Evolutionary conservation across 2,329 filamentous ascomycete genomes (phyloP), one percentile per base, ranked within the genome.

Genomic region (Ceratocystis destructans): DNA sequence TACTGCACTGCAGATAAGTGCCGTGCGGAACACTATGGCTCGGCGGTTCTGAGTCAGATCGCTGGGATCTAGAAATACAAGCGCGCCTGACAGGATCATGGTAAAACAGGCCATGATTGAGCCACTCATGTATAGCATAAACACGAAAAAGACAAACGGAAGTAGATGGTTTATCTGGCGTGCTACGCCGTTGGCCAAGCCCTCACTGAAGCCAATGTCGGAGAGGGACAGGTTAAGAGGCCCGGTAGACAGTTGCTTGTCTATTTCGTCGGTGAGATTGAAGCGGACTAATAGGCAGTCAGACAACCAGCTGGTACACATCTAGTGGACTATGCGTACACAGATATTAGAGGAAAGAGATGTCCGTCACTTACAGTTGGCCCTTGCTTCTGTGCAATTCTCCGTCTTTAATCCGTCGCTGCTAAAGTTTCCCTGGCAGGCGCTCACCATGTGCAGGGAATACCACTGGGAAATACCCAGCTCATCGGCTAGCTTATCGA

Each of bases 381-480:
- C 72, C 5, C 73, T 69, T 46, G 75, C 75, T 22, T 72, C 69
- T 10, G 78, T 79, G 71, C 79, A 81, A 71, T 77, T 76, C 28
- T 77, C 78, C 20, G 77, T 72, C 68, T 79, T 79, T 67, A 76
- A 75, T 31, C 71, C 71, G 64, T 62, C n/a, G 45, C 80, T 79
- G 50, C 74, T 73, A 69, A 76, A 82, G 69, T 75, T 69, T 61
- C 79, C 79, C 70, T 80, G 73, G 71, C 79, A 82, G 3, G 74
- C 72, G 48, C 75, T 74, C 77, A 79, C 78, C 70, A 82, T 69
- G 69, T 82, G 79, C 37, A 82, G 68, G 17, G 79, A 80, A 70
- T 81, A 82, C 79, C 79, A 82, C 68, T 81, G 74, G 0, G 76
- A 75, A 66, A 82, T 76, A 28, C 79, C 79, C 33, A 81, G 72